Evolutionary conservation across 2,329 filamentous ascomycete species (phyloP).

Genomic region (Pyrenophora graminea): DNA sequence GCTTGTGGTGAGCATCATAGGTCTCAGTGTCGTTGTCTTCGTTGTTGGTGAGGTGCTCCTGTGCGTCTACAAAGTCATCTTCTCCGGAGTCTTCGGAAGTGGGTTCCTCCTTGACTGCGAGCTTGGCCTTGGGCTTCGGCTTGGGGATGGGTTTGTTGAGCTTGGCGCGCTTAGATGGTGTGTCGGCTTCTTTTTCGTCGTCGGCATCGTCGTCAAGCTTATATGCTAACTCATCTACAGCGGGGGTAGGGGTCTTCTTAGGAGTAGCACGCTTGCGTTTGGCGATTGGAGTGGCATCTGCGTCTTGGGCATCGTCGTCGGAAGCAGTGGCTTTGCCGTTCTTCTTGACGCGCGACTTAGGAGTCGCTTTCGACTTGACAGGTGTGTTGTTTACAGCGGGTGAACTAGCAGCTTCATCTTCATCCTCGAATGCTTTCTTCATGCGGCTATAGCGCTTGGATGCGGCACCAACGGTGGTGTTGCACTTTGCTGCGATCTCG

Average conservation of each 20-base stretch:
- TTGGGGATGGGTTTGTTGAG: not conserved
- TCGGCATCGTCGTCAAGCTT: slow-evolving; percentile 2
- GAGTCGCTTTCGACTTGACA: slow-evolving; percentile 6
- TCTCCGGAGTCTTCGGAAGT: not conserved
- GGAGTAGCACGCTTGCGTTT: slow-evolving; percentile 30
- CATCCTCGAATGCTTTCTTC: slow-evolving; percentile 36
- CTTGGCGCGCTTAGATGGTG: slow-evolving; percentile 13
- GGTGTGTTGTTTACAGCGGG: not conserved
- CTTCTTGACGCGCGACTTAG: slow-evolving; percentile 11
- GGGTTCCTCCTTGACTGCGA: not conserved
- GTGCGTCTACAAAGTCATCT: slow-evolving; percentile 11
- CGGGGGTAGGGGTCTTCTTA: slow-evolving; percentile 7
- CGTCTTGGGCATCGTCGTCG: not conserved
- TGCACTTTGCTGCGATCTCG: slow-evolving; percentile 31
- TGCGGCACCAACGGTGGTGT: slow-evolving; percentile 38
- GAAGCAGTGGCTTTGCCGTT: not conserved
- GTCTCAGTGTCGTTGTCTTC: not conserved
- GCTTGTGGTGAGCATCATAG: not conserved
- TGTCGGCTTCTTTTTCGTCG: not conserved
- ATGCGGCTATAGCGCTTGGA: slow-evolving; percentile 41
- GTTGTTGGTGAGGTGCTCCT: not conserved
- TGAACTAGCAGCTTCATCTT: slow-evolving; percentile 9
- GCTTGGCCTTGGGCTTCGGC: slow-evolving; percentile 5
- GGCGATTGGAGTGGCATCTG: not conserved
- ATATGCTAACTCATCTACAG: not conserved